Conservation (phyloP, 805 yeast genomes). For the Brettanomyces anomalus region DNA sequence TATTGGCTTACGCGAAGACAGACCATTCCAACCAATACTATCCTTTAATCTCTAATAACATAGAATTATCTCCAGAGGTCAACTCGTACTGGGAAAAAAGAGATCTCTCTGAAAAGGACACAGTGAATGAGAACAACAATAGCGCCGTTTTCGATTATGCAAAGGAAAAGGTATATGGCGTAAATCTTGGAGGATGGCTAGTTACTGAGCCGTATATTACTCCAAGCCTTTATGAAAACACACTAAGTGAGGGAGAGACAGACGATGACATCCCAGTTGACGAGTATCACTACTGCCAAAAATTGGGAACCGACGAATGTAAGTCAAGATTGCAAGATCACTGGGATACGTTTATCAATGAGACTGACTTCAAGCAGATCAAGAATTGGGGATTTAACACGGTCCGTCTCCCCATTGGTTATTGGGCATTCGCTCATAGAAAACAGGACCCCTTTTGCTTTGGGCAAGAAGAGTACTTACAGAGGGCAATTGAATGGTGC, state of each 20-base stretch:
- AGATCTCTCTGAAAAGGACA: neutral
- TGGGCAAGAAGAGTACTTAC: constrained; percentile 70
- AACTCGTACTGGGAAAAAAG: neutral
- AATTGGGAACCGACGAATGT: constrained; percentile 56
- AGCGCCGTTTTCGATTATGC: constrained; percentile 13
- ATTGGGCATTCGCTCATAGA: constrained; percentile 74
- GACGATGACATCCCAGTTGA: constrained; percentile 56
- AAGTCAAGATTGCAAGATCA: constrained; percentile 45
- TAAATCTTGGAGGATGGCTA: constrained; percentile 65
- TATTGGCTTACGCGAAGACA: neutral
- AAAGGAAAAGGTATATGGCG: constrained; percentile 29
- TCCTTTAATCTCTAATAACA: neutral
- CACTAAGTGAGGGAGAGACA: constrained; percentile 9
- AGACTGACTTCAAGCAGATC: constrained; percentile 57
- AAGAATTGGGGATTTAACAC: constrained; percentile 61
- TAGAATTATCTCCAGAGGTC: neutral
- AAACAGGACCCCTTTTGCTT: constrained; percentile 76
- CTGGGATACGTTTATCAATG: constrained; percentile 74
- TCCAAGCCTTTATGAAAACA: constrained; percentile 45
- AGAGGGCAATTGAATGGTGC: constrained; percentile 73
- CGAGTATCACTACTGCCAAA: constrained; percentile 61
- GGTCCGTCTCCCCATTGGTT: constrained; percentile 88
- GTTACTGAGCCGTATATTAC: constrained; percentile 65
- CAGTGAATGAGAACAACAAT: neutral
- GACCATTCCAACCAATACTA: neutral